A percentile compares a stretch with the other conserved stretches of the same genome.
These are phyloP conservation scores for Calycina marina DNA, from an alignment of 2,329 filamentous ascomycete genomes.

Conservation along the genomic window DNA sequence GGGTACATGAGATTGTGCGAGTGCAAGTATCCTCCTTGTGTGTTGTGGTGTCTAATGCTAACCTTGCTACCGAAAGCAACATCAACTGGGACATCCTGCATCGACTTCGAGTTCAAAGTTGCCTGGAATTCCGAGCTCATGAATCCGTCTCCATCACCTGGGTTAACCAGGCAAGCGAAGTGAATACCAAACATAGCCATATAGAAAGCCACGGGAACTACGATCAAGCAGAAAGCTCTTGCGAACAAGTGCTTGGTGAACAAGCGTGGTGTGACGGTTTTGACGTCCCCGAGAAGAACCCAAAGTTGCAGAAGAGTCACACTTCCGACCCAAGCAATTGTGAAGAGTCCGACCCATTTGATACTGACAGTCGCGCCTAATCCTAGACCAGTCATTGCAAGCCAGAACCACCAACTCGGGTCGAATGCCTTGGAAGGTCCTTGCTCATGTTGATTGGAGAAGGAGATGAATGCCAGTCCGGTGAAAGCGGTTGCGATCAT, in stretches of 20 bases:
- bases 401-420: slow-evolving; percentile 96
- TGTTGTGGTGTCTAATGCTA: slow-evolving; percentile 84
- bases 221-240: slow-evolving; percentile 76
- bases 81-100: slow-evolving; percentile 90
- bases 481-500: slow-evolving; percentile 90
- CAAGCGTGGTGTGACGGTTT: slow-evolving; percentile 67
- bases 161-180: slow-evolving; percentile 84
- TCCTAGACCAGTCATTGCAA: slow-evolving; percentile 70
- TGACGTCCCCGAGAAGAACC: slow-evolving; percentile 82
- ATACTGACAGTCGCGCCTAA: slow-evolving; percentile 86
- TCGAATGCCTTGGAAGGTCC: slow-evolving; percentile 80
- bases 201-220: slow-evolving; percentile 83
- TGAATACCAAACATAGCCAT: slow-evolving; percentile 96
- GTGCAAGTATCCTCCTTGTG: slow-evolving; percentile 93
- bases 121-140: slow-evolving; percentile 99
- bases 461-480: slow-evolving; percentile 77
- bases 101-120: slow-evolving; percentile 88
- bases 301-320: slow-evolving; percentile 87
- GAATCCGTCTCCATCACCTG: slow-evolving; percentile 94
- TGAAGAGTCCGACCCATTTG: slow-evolving; percentile 98
- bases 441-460: slow-evolving; percentile 92
- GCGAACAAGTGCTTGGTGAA: slow-evolving; percentile 94
- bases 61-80: slow-evolving; percentile 80
- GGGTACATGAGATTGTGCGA: slow-evolving; percentile 98
- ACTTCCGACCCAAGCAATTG: slow-evolving; percentile 91